Conservation (phyloP, 1,284 basidiomycete species). For the Volvariella surrecta region DNA sequence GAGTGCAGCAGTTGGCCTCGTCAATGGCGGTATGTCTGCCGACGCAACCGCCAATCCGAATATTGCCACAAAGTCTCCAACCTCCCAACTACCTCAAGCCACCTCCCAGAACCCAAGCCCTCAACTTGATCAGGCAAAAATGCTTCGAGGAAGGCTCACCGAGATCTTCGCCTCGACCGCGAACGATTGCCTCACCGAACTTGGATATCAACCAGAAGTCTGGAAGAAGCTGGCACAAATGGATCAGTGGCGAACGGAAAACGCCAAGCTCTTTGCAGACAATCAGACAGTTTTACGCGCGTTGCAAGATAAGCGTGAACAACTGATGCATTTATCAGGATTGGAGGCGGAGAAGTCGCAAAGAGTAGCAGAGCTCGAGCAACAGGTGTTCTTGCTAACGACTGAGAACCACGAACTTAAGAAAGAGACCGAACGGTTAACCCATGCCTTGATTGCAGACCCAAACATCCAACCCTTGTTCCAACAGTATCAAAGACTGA, state of each 20-base stretch:
- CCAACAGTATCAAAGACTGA: constrained; percentile 1
- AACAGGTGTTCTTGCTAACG: constrained; percentile 13
- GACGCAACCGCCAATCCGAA: too few species aligned
- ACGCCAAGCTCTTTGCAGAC: constrained; percentile 42
- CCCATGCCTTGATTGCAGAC: constrained; percentile 1
- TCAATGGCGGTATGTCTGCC: too few species aligned
- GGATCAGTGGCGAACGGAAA: constrained; percentile 28
- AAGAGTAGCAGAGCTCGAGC: constrained; percentile 15
- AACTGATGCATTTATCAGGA: constrained; percentile 9
- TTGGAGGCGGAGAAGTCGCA: constrained; percentile 13
- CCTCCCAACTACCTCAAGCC: too few species aligned
- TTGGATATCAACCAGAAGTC: constrained; percentile 36
- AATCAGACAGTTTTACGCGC: constrained; percentile 30
- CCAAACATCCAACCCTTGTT: too few species aligned
- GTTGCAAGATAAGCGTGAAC: constrained; percentile 17
- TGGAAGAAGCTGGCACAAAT: constrained; percentile 24
- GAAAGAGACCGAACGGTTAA: constrained; percentile 11
- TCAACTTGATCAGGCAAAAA: too few species aligned
- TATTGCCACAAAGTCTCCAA: too few species aligned
- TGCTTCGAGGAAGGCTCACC: constrained; percentile 26
- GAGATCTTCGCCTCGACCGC: constrained; percentile 32
- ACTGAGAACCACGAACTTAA: constrained; percentile 11
- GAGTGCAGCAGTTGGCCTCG: too few species aligned
- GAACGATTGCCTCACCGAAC: constrained; percentile 38
- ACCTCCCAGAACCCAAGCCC: too few species aligned